These are phyloP conservation scores for Penicillium atrosanguineum DNA, from an alignment of 495 filamentous ascomycete genomes.

Conservation along the genomic window DNA sequence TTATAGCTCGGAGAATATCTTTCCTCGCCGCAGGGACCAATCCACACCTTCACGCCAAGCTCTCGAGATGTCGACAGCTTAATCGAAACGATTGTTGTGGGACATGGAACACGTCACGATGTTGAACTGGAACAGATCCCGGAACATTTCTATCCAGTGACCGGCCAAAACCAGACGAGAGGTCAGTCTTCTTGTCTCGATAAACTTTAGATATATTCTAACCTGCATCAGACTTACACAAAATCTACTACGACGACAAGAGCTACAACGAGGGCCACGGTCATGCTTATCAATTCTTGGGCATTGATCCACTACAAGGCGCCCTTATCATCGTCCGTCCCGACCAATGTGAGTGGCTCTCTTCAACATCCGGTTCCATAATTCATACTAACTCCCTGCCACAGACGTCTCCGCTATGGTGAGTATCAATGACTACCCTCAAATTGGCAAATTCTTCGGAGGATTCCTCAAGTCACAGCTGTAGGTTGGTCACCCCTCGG, in stretches of 20 bases:
- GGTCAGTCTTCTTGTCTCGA: constrained; percentile 30
- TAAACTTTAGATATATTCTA: background rate
- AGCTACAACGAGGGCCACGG: constrained; percentile 65
- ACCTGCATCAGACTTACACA: constrained; percentile 50
- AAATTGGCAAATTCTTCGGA: constrained; percentile 42
- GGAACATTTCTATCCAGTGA: constrained; percentile 54
- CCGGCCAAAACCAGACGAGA: constrained; percentile 58
- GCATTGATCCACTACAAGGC: constrained; percentile 51
- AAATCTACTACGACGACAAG: constrained; percentile 65
- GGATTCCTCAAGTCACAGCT: constrained; percentile 31
- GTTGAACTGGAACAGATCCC: constrained; percentile 61
- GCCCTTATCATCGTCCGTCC: constrained; percentile 61
- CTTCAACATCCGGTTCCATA: background rate
- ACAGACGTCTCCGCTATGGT: constrained; percentile 40
- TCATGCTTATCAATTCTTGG: constrained; percentile 60
- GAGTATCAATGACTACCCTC: constrained; percentile 30
- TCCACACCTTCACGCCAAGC: constrained; percentile 44
- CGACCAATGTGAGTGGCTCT: constrained; percentile 58
- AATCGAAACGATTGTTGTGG: constrained; percentile 59
- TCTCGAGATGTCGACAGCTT: constrained; percentile 52
- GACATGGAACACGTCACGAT: constrained; percentile 49
- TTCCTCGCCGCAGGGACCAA: constrained; percentile 31
- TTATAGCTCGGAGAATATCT: constrained; percentile 39
- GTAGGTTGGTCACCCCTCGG: constrained; percentile 11
- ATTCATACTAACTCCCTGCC: background rate